Conservation (phyloP, 176 grass and related monocot genomes). For the Cenchrus americanus region DNA sequence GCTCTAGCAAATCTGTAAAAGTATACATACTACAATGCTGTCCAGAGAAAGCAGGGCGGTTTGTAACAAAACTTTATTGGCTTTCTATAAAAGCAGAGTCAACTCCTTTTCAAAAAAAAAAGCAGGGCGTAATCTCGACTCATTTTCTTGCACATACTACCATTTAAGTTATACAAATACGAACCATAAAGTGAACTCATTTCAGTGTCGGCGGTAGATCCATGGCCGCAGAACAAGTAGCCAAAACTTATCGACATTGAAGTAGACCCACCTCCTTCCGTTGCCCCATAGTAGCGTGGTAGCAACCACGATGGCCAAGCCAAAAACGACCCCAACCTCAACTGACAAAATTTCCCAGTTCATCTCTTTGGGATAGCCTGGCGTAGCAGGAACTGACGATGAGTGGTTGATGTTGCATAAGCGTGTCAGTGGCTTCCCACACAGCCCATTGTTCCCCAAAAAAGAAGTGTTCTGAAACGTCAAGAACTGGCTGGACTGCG, state of each 20-base stretch:
- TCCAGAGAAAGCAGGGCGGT: too few species aligned
- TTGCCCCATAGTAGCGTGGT: background rate
- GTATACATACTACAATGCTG: too few species aligned
- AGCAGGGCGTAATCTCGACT: too few species aligned
- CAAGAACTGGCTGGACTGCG: background rate
- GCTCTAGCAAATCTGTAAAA: too few species aligned
- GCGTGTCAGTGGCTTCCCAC: background rate
- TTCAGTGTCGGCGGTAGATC: background rate
- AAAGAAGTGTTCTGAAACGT: background rate
- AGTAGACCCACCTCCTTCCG: slow-evolving; percentile 14
- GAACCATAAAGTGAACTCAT: background rate
- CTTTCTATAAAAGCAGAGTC: too few species aligned
- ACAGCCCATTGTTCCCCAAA: background rate
- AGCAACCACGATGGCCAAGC: background rate
- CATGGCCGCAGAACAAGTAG: background rate
- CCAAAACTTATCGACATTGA: background rate
- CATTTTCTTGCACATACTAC: background rate
- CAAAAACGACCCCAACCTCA: background rate
- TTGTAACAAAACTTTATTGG: too few species aligned
- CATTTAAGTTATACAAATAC: background rate
- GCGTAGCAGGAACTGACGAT: background rate
- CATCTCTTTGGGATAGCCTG: background rate
- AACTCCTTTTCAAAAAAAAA: too few species aligned
- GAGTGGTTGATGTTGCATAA: background rate
- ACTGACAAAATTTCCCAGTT: background rate